These are phyloP conservation scores for Fistulina hepatica DNA, from an alignment of 1,284 basidiomycete species.

Conservation along the genomic window DNA sequence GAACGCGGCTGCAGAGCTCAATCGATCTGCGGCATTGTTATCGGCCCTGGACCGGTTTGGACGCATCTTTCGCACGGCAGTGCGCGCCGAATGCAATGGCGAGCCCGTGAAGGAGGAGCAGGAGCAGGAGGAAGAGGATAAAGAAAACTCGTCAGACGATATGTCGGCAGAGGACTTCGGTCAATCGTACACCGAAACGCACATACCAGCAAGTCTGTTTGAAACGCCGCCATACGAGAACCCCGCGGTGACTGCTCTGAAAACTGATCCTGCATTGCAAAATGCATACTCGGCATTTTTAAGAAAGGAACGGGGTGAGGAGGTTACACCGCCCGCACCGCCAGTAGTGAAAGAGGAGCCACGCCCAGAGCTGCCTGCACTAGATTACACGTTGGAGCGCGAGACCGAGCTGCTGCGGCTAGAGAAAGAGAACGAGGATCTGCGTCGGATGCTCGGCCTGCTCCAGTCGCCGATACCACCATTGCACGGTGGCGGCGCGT, in stretches of 20 bases:
- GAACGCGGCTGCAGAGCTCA: slow-evolving; percentile 51
- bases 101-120: slow-evolving; percentile 44
- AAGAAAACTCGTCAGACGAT: no score
- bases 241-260: no score
- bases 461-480: slow-evolving; percentile 17
- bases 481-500: not conserved
- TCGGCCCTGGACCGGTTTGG: slow-evolving; percentile 67
- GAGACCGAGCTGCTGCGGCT: slow-evolving; percentile 80
- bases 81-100: slow-evolving; percentile 66
- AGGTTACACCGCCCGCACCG: no score
- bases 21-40: slow-evolving; percentile 53
- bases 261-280: no score
- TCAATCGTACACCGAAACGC: slow-evolving; percentile 72
- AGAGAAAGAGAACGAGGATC: slow-evolving; percentile 75
- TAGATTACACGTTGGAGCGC: slow-evolving; percentile 73
- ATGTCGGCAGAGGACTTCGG: slow-evolving; percentile 25
- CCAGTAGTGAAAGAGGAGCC: no score
- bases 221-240: no score
- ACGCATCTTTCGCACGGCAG: slow-evolving; percentile 58
- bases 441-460: slow-evolving; percentile 57
- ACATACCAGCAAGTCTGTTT: slow-evolving; percentile 79
- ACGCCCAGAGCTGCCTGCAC: no score
- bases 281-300: no score
- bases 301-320: no score
- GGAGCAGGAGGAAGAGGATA: no score